These are phyloP conservation scores for Xylariaceae sp. DNA, from an alignment of 2,329 filamentous ascomycete genomes.

Conservation along the genomic window DNA sequence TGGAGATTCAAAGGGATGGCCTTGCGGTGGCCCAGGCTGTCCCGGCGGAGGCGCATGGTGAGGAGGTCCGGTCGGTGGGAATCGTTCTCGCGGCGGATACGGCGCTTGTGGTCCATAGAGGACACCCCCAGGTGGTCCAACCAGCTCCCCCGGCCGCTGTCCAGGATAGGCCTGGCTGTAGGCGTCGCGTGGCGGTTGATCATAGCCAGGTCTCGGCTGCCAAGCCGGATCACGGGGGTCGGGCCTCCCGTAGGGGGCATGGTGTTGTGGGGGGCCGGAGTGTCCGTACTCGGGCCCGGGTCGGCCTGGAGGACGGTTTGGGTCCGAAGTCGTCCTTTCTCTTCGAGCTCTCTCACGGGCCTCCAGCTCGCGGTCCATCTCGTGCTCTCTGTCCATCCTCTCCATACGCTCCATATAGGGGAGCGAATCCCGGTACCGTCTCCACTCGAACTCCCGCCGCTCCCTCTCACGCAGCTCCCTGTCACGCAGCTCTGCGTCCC, in stretches of 20 bases:
- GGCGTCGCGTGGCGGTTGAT: slow-evolving; percentile 30
- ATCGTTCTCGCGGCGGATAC: slow-evolving; percentile 32
- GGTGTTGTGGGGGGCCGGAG: slow-evolving; percentile 26
- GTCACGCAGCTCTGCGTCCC: slow-evolving; percentile 37
- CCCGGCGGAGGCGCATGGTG: slow-evolving; percentile 23
- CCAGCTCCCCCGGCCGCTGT: slow-evolving; percentile 42
- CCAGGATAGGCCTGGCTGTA: slow-evolving; percentile 37
- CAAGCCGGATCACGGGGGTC: slow-evolving; percentile 25
- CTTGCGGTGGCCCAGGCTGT: slow-evolving; percentile 18
- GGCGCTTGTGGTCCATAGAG: slow-evolving; percentile 29
- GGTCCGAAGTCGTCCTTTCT: slow-evolving; percentile 43
- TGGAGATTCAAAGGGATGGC: slow-evolving; percentile 40
- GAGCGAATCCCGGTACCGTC: slow-evolving; percentile 25
- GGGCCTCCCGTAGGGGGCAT: slow-evolving; percentile 32
- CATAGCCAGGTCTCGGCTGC: slow-evolving; percentile 32
- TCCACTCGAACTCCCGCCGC: slow-evolving; percentile 28
- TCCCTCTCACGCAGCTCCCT: slow-evolving; percentile 35
- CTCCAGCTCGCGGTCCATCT: slow-evolving; percentile 24
- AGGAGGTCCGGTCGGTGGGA: slow-evolving; percentile 26
- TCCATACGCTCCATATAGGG: slow-evolving; percentile 30
- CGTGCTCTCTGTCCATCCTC: slow-evolving; percentile 17
- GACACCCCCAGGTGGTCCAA: slow-evolving; percentile 33
- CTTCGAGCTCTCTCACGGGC: slow-evolving; percentile 27
- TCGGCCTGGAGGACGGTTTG: slow-evolving; percentile 34
- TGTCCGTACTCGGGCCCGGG: slow-evolving; percentile 40